Base-by-base conservation (phyloP, 768 basidiomycete genomes). In the Suillus clintonianus region DNA sequence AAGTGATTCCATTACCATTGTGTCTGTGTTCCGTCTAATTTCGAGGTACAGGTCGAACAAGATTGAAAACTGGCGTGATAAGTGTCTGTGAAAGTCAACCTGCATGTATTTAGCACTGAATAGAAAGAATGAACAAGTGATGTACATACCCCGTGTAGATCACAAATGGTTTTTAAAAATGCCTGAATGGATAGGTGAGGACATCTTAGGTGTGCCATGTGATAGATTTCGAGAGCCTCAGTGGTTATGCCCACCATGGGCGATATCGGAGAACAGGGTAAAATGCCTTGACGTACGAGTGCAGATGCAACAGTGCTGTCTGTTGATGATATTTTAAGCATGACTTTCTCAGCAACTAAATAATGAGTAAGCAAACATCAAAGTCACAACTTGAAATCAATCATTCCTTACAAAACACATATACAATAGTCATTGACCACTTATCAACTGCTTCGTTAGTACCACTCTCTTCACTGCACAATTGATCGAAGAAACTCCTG, bases 21-120 rank as follows among this genome's bases (percentile, higher is more conserved):
- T 11, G 2, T 72, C 64, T 15, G 71, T 62, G n/a, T 30, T 27
- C 11, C 37, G 41, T 1, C 61, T 67, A 13, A 77, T 62, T 15
- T 70, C 64, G 5, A 75, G 64, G 27, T 76, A 77, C 0, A 70
- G 43, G 63, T 78, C 73, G 41, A 64, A 72, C 0, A 68, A 61
- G 15, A 69, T 65, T 1, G 70, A 64, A 45, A 78, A 72, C 55
- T 76, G 73, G 5, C 55, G 7, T 4, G 53, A 56, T 13, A 71
- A 41, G 37, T 61, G 62, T 4, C 34, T 19, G 9, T 64, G 62
- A 24, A 58, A 68, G 3, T 64, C 39, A 30, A 63, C 32, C 63
- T 39, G 24, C 10, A 57, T 10, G 15, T 13, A 5, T 32, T 30
- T 19, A 53, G 41, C 32, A 45, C 10, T 17, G 15, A 6, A 17